Percentiles rank a stretch among this genome's conserved stretches.
Conservation (phyloP, 2,329 filamentous ascomycete species). For the Arthroderma uncinatum region DNA sequence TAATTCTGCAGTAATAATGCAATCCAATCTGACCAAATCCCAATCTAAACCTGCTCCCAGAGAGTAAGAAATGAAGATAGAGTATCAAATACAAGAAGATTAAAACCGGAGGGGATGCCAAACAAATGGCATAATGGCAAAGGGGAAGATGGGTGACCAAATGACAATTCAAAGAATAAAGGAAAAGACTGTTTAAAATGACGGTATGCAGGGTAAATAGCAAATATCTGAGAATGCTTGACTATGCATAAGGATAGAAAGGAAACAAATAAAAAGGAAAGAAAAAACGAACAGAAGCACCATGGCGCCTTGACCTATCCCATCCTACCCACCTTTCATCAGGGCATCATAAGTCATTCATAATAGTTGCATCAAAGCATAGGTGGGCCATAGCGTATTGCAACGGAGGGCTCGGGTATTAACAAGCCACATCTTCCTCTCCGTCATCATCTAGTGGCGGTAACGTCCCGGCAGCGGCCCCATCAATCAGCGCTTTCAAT, state of each 20-base stretch:
- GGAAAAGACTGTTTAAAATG: background rate
- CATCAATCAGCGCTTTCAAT: slow-evolving; percentile 8
- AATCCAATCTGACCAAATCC: background rate
- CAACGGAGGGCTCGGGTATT: background rate
- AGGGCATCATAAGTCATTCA: slow-evolving; percentile 1
- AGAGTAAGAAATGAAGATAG: background rate
- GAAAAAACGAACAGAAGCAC: background rate
- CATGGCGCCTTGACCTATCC: background rate
- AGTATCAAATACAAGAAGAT: background rate
- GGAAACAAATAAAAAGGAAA: background rate
- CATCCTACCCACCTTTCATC: background rate
- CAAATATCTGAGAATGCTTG: background rate
- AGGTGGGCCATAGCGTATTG: background rate
- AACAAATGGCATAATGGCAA: background rate
- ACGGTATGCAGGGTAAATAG: background rate
- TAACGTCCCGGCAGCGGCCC: slow-evolving; percentile 8
- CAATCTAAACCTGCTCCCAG: background rate
- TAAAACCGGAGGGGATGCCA: background rate
- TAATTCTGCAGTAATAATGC: background rate
- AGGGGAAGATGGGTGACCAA: background rate
- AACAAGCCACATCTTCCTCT: slow-evolving; percentile 11
- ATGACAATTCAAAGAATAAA: background rate
- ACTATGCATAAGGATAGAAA: background rate
- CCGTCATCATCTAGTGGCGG: slow-evolving; percentile 4
- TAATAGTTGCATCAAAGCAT: background rate